Evolutionary conservation across 306 rosid species (phyloP), one percentile per base, ranked within the genome.

Genomic region (Quercus agrifolia): DNA sequence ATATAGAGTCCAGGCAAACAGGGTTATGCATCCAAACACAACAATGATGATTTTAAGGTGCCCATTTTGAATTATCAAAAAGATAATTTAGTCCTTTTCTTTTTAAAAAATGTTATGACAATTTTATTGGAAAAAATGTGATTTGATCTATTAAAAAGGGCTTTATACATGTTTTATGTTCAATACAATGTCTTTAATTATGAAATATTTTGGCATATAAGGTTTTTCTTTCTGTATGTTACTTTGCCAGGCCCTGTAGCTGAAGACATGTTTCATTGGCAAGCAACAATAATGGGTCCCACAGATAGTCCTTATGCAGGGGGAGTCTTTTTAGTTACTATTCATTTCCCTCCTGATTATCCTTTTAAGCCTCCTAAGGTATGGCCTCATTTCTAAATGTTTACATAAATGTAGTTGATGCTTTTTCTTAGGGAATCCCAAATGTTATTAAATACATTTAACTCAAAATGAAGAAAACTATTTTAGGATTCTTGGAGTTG

Each of bases 251-350:
- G 96, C 57, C 97, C 96, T 19, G 96, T 91, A 44, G 97, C 92
- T 62, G 96, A 92, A 86, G 96, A 92, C 80, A 89, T 92, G 92
- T 91, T 92, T 83, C 96, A 91, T 75, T 92, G 96, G 97, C 97
- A 92, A 86, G 97, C 96, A 63, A 92, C 97, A 3, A 90, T 90
- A 68, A 92, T 92, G 92, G 96, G 97, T 13, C 96, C 97, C 70
- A 88, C 92, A 20, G 97, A 89, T 80, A 92, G 97, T 85, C 97
- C 93, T 55, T 90, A 92, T 81, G 91, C 95, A 5, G 97, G 93
- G 38, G 95, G 93, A 25, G 93, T 92, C 68, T 92, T 92, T 85
- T 85, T 90, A 70, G 91, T 89, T 72, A 90, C 93, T 57, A 90
- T 92, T 85, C 97, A 92, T 81, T 92, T 92, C 83, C 97, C 97